Evolutionary conservation across 345 rosid genomes (phyloP).

Genomic region (Acer campestre): DNA sequence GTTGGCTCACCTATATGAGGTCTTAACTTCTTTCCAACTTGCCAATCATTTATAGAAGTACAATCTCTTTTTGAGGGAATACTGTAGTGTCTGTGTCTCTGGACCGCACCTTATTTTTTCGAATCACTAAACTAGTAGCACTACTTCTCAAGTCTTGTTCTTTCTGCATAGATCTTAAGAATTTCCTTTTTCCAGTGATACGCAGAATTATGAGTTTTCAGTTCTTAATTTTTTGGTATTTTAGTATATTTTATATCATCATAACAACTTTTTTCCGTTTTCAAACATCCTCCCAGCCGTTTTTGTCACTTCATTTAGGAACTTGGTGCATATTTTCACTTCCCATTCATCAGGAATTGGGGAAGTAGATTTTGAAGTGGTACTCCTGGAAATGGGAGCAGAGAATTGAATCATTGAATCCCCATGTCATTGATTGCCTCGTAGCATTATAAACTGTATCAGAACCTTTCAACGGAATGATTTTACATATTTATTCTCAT

Average conservation of each 20-base stretch:
- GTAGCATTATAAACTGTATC: neutral
- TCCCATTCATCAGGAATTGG: neutral
- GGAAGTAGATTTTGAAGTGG: neutral
- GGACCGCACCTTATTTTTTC: neutral
- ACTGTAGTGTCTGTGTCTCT: neutral
- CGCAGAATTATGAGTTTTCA: neutral
- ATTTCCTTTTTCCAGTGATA: neutral
- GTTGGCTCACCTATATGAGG: conserved; percentile 93
- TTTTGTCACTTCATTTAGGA: neutral
- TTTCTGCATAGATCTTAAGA: neutral
- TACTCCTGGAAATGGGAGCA: neutral
- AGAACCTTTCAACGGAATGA: neutral
- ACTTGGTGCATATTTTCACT: neutral
- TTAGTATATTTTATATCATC: neutral
- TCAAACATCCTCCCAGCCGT: neutral
- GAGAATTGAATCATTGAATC: neutral
- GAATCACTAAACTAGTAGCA: neutral
- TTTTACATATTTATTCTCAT: neutral
- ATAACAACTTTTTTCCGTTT: neutral
- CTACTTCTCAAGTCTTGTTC: neutral
- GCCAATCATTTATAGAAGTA: neutral
- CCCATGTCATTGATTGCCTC: neutral
- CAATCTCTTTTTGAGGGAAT: neutral
- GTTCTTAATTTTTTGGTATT: neutral
- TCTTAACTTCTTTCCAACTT: conserved; percentile 31